phyloP scores from a whole-genome alignment of 176 grass and related monocot genomes.

The Lolium multiflorum region DNA sequence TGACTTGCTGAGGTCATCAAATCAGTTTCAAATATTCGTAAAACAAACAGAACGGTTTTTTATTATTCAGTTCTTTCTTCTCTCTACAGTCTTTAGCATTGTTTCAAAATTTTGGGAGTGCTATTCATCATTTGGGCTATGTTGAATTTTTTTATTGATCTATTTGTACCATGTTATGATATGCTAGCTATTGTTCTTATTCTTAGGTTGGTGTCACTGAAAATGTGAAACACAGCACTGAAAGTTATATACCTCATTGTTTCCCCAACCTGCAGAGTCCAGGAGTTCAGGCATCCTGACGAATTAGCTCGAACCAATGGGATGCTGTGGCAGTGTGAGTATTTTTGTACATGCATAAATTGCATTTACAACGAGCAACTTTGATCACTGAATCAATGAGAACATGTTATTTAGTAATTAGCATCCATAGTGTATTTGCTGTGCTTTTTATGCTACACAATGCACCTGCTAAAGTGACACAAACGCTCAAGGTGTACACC shows the following conservation, averaged over 20 bases:
- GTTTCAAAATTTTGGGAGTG: neutral
- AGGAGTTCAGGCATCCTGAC: conserved; percentile 16
- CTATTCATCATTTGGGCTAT: neutral
- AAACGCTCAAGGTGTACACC: neutral
- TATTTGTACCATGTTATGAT: neutral
- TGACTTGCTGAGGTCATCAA: neutral
- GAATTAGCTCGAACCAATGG: conserved; percentile 46
- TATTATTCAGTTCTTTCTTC: neutral
- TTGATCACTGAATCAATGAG: neutral
- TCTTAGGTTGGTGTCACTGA: neutral
- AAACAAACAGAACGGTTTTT: neutral
- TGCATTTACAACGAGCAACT: neutral
- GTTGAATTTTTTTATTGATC: neutral
- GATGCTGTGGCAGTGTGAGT: conserved; percentile 64
- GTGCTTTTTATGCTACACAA: neutral
- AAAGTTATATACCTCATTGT: neutral
- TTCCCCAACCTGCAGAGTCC: neutral
- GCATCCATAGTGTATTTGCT: neutral
- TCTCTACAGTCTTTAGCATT: neutral
- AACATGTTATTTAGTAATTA: neutral
- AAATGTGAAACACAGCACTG: neutral
- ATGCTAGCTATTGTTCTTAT: too few species aligned
- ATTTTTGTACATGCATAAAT: conserved; percentile 1
- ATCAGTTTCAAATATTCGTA: neutral
- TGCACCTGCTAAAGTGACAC: neutral